Conservation (phyloP, 2,329 filamentous ascomycete genomes). For the Xylariales sp. region DNA sequence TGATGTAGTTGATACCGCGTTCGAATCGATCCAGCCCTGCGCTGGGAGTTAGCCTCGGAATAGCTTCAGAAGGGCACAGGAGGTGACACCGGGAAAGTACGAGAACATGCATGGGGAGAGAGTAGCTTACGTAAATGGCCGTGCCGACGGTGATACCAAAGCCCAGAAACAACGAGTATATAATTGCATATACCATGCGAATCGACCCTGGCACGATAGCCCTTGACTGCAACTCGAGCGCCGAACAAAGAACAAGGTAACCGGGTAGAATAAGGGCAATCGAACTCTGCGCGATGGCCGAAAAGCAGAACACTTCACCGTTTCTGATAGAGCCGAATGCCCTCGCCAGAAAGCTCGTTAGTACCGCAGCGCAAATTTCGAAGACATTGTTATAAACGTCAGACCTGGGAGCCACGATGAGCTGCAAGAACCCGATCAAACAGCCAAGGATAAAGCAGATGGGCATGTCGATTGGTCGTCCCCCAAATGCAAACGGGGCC, state of each 20-base stretch:
- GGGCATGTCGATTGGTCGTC: constrained; percentile 72
- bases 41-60: no score
- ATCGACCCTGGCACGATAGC: constrained; percentile 66
- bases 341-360: constrained; percentile 66
- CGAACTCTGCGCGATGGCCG: constrained; percentile 65
- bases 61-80: no score
- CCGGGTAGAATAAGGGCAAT: constrained; percentile 72
- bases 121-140: constrained; percentile 48
- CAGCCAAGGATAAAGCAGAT: constrained; percentile 72
- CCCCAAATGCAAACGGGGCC: constrained; percentile 75
- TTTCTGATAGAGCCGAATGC: constrained; percentile 61
- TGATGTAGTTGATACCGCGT: constrained; percentile 36
- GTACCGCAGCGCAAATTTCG: constrained; percentile 51
- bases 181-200: constrained; percentile 67
- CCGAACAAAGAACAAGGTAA: constrained; percentile 49
- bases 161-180: constrained; percentile 66
- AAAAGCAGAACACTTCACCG: constrained; percentile 63
- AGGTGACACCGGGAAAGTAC: no score
- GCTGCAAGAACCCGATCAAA: constrained; percentile 68
- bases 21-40: constrained; percentile 40
- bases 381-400: constrained; percentile 59
- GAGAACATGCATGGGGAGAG: no score
- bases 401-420: constrained; percentile 69
- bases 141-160: constrained; percentile 64
- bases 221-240: constrained; percentile 62